phyloP scores from a whole-genome alignment of 2,329 filamentous ascomycete genomes.

The Colletotrichum melonis region DNA sequence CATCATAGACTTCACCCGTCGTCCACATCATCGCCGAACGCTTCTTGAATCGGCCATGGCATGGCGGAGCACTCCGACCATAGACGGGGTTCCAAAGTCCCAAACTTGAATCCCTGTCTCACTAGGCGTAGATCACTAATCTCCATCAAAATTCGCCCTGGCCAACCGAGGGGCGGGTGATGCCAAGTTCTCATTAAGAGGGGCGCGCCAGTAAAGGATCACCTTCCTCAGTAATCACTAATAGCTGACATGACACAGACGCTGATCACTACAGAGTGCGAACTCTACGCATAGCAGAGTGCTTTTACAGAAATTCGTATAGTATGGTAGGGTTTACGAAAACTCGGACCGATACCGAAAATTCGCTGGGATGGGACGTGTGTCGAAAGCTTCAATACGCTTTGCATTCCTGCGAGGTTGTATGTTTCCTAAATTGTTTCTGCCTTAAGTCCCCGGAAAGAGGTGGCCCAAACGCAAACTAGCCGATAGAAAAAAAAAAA shows the following conservation, averaged over 20 bases:
- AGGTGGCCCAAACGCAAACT: not conserved
- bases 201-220: not conserved
- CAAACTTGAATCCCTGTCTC: not conserved
- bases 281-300: not conserved
- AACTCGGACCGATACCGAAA: slow-evolving; percentile 12
- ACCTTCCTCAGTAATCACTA: not conserved
- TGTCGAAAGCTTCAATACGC: not conserved
- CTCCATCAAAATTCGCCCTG: not conserved
- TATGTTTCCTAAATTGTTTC: not conserved
- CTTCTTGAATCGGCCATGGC: not conserved
- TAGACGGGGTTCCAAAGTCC: not conserved
- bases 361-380: not conserved
- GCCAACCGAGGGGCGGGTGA: not conserved
- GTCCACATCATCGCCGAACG: not conserved
- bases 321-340: not conserved
- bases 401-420: not conserved
- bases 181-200: not conserved
- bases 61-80: not conserved
- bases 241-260: slow-evolving; percentile 13
- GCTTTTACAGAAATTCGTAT: not conserved
- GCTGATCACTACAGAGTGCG: not conserved
- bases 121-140: not conserved
- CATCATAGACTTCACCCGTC: not conserved
- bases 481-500: not conserved
- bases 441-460: not conserved